Evolutionary conservation across 1,139 yeast species (phyloP).

Genomic region (Pneumocystis oryctolagi): DNA sequence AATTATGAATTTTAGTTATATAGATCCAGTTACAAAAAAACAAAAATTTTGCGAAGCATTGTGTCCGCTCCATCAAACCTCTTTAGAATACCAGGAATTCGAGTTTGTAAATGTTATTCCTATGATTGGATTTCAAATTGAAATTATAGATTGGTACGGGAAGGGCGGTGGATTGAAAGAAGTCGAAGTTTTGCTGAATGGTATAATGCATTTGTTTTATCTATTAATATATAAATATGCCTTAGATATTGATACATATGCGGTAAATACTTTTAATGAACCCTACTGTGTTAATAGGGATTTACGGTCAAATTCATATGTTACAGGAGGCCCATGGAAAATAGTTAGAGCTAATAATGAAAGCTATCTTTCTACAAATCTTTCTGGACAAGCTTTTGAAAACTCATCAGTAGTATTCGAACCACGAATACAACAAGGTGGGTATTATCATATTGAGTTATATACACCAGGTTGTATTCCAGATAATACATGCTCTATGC

Average conservation of each 20-base stretch:
- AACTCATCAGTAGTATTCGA: conserved; percentile 41
- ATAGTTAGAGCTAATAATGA: conserved; percentile 15
- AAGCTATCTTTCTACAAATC: conserved; percentile 20
- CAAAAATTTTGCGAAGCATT: conserved; percentile 56
- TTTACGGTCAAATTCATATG: conserved; percentile 25
- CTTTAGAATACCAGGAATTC: conserved; percentile 56
- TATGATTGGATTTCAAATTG: conserved; percentile 49
- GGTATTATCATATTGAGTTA: conserved; percentile 55
- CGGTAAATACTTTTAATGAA: conserved; percentile 58
- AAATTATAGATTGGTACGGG: conserved; percentile 59
- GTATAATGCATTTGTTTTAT: conserved; percentile 16
- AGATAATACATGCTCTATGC: conserved; percentile 50
- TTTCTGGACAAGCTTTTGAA: conserved; percentile 22
- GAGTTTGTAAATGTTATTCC: conserved; percentile 56
- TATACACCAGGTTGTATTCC: conserved; percentile 75
- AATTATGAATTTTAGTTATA: conserved; percentile 78
- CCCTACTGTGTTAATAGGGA: conserved; percentile 31
- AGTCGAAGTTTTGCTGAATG: conserved; percentile 53
- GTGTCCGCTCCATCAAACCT: conserved; percentile 49
- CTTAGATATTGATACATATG: conserved; percentile 39
- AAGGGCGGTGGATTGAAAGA: conserved; percentile 54
- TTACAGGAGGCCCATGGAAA: conserved; percentile 17
- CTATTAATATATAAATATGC: conserved; percentile 13
- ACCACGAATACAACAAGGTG: conserved; percentile 61
- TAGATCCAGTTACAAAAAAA: conserved; percentile 53